phyloP scores from a whole-genome alignment of 148 eudicot genomes.

The Camellia granthamiana region DNA sequence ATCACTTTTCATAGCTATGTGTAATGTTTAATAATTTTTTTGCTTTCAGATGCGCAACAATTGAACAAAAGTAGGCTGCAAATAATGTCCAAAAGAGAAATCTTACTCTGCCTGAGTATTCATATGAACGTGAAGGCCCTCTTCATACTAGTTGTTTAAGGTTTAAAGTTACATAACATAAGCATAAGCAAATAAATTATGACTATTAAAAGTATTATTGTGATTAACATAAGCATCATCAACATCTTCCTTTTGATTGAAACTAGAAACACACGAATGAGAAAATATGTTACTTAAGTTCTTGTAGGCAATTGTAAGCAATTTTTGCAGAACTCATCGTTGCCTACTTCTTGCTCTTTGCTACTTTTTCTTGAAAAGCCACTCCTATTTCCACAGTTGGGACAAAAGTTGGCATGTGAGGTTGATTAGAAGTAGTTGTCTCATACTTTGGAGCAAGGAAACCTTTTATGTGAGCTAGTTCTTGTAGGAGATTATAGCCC shows the following conservation, averaged over 20 bases:
- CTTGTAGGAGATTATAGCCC: conserved; percentile 70
- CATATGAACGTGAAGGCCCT: too few relatives aligned
- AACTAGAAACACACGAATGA: neutral
- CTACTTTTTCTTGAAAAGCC: conserved; percentile 54
- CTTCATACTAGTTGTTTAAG: too few relatives aligned
- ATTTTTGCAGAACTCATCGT: conserved; percentile 72
- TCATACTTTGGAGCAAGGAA: conserved; percentile 50
- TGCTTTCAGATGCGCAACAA: too few relatives aligned
- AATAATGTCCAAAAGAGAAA: too few relatives aligned
- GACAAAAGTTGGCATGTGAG: conserved; percentile 54
- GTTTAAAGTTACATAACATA: too few relatives aligned
- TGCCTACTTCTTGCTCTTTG: conserved; percentile 74
- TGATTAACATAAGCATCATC: neutral
- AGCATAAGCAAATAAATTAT: too few relatives aligned
- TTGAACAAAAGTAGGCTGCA: too few relatives aligned
- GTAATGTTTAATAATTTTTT: too few relatives aligned
- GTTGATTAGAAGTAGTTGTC: conserved; percentile 42
- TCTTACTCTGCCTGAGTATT: too few relatives aligned
- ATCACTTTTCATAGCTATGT: too few relatives aligned
- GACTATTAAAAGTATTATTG: too few relatives aligned
- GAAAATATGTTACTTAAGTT: conserved; percentile 36
- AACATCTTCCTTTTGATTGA: neutral
- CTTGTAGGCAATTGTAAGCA: conserved; percentile 54
- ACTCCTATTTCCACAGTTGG: conserved; percentile 50
- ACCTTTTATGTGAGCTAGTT: conserved; percentile 48